These are phyloP conservation scores for Dactylorhiza incarnata DNA, from an alignment of 106 monocot species.

Conservation along the genomic window DNA sequence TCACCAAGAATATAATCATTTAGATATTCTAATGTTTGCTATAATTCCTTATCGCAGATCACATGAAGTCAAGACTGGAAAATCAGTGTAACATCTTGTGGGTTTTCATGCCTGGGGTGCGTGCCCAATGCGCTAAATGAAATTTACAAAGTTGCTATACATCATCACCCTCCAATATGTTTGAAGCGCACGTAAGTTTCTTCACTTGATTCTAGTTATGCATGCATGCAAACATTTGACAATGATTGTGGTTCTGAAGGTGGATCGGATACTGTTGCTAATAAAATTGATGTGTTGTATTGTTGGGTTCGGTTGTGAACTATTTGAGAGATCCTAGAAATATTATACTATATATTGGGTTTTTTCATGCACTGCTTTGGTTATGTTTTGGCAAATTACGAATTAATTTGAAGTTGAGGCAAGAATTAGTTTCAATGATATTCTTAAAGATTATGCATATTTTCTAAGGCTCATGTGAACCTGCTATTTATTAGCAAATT, in stretches of 20 bases:
- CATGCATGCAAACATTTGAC: background rate
- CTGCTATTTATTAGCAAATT: background rate
- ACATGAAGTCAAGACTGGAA: no score
- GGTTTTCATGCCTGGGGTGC: no score
- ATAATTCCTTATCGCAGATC: no score
- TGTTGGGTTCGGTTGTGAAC: background rate
- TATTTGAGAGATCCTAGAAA: background rate
- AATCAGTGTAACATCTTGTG: no score
- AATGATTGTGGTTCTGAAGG: background rate
- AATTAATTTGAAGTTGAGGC: background rate
- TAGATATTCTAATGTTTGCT: no score
- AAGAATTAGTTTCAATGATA: background rate
- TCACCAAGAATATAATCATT: no score
- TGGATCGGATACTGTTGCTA: background rate
- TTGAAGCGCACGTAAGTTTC: constrained; percentile 23
- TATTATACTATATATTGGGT: background rate
- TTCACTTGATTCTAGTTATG: background rate
- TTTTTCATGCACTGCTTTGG: background rate
- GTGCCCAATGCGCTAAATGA: no score
- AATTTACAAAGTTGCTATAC: no score
- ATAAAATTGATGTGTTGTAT: background rate
- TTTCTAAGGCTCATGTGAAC: background rate
- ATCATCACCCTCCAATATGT: constrained; percentile 8
- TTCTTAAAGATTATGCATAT: background rate
- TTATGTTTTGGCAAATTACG: background rate